A percentile compares a stretch with the other conserved stretches of the same genome.
Evolutionary conservation across 768 basidiomycete genomes (phyloP).

Genomic region (Hygrophorus pudorinus): DNA sequence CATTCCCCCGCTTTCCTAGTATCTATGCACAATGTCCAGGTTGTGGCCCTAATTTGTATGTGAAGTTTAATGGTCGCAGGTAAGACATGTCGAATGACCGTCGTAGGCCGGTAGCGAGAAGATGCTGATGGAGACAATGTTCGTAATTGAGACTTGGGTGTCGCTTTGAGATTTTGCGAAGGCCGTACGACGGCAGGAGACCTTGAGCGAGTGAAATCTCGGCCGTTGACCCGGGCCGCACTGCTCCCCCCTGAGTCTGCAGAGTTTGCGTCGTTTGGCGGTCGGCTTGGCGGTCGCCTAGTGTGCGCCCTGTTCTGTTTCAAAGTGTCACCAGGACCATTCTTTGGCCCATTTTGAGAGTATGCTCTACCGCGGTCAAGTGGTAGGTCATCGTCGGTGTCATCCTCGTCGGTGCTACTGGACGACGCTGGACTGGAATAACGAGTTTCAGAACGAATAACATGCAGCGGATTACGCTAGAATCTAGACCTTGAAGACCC

Average conservation of each 20-base stretch:
- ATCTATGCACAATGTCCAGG: conserved; percentile 48
- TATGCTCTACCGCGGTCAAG: conserved; percentile 31
- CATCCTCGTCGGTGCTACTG: conserved; percentile 43
- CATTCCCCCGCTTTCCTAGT: conserved; percentile 54
- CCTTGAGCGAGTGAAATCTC: conserved; percentile 61
- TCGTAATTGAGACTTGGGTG: conserved; percentile 16
- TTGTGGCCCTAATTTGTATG: conserved; percentile 31
- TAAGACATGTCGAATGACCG: conserved; percentile 24
- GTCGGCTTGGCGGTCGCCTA: conserved; percentile 22
- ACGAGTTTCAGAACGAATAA: conserved; percentile 1
- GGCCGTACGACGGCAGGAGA: conserved; percentile 43
- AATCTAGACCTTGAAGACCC: conserved; percentile 67
- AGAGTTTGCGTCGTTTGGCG: conserved; percentile 21
- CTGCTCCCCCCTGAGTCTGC: conserved; percentile 29
- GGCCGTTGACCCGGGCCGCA: conserved; percentile 22
- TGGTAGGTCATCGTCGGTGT: conserved; percentile 43
- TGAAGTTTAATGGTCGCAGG: conserved; percentile 38
- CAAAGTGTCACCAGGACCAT: conserved; percentile 15
- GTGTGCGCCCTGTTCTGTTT: conserved; percentile 17
- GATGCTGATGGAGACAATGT: conserved; percentile 31
- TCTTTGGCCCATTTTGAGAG: conserved; percentile 20
- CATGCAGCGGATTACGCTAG: background rate
- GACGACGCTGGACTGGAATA: conserved; percentile 39
- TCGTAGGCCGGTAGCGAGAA: conserved; percentile 29
- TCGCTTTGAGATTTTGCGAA: conserved; percentile 23